Base-by-base conservation (phyloP, 306 rosid genomes). In the Ceratonia siliqua region DNA sequence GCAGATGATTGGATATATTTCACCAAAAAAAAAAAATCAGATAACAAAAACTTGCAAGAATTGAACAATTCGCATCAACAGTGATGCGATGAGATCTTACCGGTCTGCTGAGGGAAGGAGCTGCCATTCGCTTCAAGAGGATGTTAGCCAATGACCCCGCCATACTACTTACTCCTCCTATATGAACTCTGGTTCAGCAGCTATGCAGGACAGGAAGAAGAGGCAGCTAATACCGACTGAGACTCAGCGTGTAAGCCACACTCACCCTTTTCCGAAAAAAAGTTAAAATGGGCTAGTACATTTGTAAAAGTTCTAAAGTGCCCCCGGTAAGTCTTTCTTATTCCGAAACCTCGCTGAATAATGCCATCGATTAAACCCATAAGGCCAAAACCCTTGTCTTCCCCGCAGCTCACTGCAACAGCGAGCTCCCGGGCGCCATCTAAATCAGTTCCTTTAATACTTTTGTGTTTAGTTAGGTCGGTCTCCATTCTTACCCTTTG, bases 321-420 rank as follows among this genome's bases (percentile, higher is more conserved):
- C 33, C 77, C 77, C 67, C 43, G 1, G 0, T 2, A 0, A 52
- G 2, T 36, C 1, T 62, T 36, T 62, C 9, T 61, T 78, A 38
- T 50, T 70, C 65, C 72, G 38, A 49, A 61, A 49, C 65, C 69
- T 61, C 0, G 11, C 4, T 18, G 18, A 17, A 22, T 10, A 12
- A 8, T 20, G n/a, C 35, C 33, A 15, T 38, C 5, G 22, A 4
- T 3, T 22, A 64, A 64, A 64, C 35, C 53, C 52, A 46, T 27
- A 22, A 63, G 46, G n/a, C 46, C 28, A 58, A 72, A 72, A 58
- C 79, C 75, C 42, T 48, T 45, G 69, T 46, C 48, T 46, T 36
- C 78, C 22, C 13, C 62, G 71, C 76, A 69, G 62, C 82, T 33
- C 66, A 27, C 48, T 39, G 32, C 53, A 42, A 4, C 9, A 5